Base-by-base conservation (phyloP, 2,329 filamentous ascomycete genomes). In the Aspergillus sp. region DNA sequence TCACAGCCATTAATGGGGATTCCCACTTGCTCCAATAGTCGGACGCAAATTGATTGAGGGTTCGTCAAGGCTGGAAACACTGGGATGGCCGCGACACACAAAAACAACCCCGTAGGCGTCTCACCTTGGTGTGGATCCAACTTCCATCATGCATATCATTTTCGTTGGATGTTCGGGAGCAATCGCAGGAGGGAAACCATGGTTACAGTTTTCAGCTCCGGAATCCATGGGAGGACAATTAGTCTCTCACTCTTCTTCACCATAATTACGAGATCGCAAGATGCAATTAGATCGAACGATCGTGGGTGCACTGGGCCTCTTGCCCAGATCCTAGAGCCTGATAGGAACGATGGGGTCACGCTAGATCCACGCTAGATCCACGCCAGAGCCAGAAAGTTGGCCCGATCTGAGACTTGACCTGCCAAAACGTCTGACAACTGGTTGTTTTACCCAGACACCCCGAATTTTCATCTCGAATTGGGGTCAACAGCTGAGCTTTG, bases 341-440 rank as follows among this genome's bases (percentile, higher is more conserved):
- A 50, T 48, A 50, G 54, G 56, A 58, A 57, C 58, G 50, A 56
- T 58, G 13, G 55, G 58, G 53, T 53, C 52, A 41, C 48, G 53
- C 44, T 55, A 56, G 57, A 30, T 47, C 41, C 52, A 41, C 48
- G 53, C 44, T 55, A 56, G 57, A 30, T 47, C 41, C 38, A 39
- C 41, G 17, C 24, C 53, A 24, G 17, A 18, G 13, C 38, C 48
- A 59, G 30, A 48, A 55, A 53, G 39, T 41, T 32, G 38, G 44
- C 53, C n/a, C 3, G 18, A 39, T 36, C 42, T 45, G 39, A 56
- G 39, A 47, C 47, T 48, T 36, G 32, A 24, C 47, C 39, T 38
- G 53, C 22, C 44, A 47, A 24, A 9, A 24, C 42, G n/a, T 9
- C 45, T 30, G 26, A 48, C 12, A 18, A 32, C 32, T 34, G 20